Conservation (phyloP, 805 yeast species). For the Saturnispora ahearnii region DNA sequence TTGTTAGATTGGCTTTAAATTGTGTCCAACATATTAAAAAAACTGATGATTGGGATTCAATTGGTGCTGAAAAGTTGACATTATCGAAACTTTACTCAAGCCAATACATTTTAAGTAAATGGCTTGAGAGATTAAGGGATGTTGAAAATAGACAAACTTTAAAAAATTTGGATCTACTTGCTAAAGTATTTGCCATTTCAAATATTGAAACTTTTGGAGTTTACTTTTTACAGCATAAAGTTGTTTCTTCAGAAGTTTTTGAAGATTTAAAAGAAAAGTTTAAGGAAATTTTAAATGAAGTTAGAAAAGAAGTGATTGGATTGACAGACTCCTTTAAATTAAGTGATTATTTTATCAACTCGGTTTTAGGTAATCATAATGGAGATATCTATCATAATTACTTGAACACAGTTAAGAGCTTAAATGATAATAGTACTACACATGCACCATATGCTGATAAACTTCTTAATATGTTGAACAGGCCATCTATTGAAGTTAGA, state of each 20-base stretch:
- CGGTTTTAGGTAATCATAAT: conserved; percentile 71
- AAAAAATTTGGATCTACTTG: conserved; percentile 43
- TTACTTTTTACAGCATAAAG: conserved; percentile 55
- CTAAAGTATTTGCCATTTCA: conserved; percentile 54
- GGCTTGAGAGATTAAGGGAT: conserved; percentile 27
- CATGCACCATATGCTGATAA: conserved; percentile 52
- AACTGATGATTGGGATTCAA: conserved; percentile 37
- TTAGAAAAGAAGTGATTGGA: conserved; percentile 65
- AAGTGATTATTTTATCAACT: conserved; percentile 71
- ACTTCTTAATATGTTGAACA: conserved; percentile 31
- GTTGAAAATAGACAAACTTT: conserved; percentile 28
- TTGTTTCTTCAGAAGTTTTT: conserved; percentile 42
- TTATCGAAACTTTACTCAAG: conserved; percentile 45
- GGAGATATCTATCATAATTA: conserved; percentile 82
- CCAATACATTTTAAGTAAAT: conserved; percentile 36
- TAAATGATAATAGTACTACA: conserved; percentile 41
- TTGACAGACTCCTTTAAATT: conserved; percentile 78
- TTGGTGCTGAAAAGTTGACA: conserved; percentile 37
- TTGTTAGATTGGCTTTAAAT: conserved; percentile 31
- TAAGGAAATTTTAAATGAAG: conserved; percentile 36
- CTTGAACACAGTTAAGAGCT: conserved; percentile 42
- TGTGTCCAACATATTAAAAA: conserved; percentile 26
- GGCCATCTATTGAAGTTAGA: conserved; percentile 30
- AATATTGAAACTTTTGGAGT: conserved; percentile 65
- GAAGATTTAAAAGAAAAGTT: conserved; percentile 33